A percentile compares a stretch with the other conserved stretches of the same genome.
Evolutionary conservation across 116 monocot genomes (phyloP).

Genomic region (Posidonia oceanica): DNA sequence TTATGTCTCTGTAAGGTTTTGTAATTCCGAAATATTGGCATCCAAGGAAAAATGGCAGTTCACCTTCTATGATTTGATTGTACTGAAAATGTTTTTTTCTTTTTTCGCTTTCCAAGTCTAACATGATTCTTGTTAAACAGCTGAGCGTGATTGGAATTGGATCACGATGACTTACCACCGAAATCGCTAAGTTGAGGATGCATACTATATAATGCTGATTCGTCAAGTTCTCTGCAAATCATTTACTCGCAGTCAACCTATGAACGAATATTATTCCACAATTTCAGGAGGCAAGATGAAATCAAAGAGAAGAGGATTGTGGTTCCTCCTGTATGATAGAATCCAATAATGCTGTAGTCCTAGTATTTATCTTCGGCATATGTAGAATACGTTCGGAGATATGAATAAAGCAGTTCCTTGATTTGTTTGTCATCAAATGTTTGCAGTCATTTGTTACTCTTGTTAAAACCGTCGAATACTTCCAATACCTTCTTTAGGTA

Average conservation of each 20-base stretch:
- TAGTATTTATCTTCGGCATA: too few relatives aligned
- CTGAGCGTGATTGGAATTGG: slow-evolving; percentile 15
- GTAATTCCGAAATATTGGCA: background rate
- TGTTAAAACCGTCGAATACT: too few relatives aligned
- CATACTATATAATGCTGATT: background rate
- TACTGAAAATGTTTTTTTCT: background rate
- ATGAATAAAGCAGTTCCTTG: too few relatives aligned
- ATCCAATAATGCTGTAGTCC: too few relatives aligned
- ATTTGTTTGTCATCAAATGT: too few relatives aligned
- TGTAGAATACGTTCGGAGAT: too few relatives aligned
- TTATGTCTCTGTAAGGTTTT: background rate
- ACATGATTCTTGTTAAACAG: slow-evolving; percentile 1
- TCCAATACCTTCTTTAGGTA: too few relatives aligned
- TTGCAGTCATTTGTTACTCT: too few relatives aligned
- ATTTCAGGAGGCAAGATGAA: background rate
- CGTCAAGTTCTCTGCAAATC: background rate
- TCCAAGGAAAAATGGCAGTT: too few relatives aligned
- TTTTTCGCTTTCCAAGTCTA: background rate
- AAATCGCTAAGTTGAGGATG: background rate
- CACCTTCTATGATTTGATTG: too few relatives aligned
- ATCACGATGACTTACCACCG: background rate
- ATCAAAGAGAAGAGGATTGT: background rate
- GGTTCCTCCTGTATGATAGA: background rate
- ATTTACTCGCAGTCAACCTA: too few relatives aligned
- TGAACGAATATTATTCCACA: too few relatives aligned